Conservation (phyloP, 768 basidiomycete species). For the Boletus speciosus region DNA sequence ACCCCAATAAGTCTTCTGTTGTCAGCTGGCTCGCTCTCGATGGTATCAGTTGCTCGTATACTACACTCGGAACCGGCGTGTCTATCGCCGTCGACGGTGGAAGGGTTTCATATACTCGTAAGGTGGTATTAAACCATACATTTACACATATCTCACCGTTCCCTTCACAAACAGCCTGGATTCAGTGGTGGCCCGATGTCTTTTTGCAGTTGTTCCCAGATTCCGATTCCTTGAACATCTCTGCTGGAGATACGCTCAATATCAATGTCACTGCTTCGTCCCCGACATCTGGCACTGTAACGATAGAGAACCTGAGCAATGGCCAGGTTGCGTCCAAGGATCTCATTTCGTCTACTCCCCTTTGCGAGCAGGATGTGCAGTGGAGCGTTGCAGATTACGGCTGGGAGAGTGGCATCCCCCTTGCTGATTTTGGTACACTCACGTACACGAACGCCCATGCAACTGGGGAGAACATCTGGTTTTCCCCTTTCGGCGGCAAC, state of each 20-base stretch:
- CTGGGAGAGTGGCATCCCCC: accelerated
- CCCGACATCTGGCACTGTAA: background rate
- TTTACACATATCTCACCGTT: background rate
- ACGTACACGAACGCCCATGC: background rate
- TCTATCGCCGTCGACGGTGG: background rate
- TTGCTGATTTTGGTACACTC: slow-evolving; percentile 4
- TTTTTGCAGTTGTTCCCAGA: background rate
- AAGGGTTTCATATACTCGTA: background rate
- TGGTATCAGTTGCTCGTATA: background rate
- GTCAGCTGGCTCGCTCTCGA: slow-evolving; percentile 10
- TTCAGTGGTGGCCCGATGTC: slow-evolving; percentile 2
- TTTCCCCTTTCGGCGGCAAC: too few relatives aligned
- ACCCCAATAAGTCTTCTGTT: background rate
- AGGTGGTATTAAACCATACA: background rate
- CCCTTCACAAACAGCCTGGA: background rate
- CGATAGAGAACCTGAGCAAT: background rate
- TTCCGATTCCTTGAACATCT: background rate
- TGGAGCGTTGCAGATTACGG: slow-evolving; percentile 6
- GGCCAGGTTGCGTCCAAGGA: background rate
- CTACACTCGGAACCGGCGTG: slow-evolving; percentile 3
- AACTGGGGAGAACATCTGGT: too few relatives aligned
- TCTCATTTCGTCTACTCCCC: background rate
- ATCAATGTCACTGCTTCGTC: background rate
- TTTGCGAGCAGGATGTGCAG: slow-evolving; percentile 2
- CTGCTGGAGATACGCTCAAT: slow-evolving; percentile 3